Conservation (phyloP, 164 flowering plant genomes). For the Cinnamomum chago region DNA sequence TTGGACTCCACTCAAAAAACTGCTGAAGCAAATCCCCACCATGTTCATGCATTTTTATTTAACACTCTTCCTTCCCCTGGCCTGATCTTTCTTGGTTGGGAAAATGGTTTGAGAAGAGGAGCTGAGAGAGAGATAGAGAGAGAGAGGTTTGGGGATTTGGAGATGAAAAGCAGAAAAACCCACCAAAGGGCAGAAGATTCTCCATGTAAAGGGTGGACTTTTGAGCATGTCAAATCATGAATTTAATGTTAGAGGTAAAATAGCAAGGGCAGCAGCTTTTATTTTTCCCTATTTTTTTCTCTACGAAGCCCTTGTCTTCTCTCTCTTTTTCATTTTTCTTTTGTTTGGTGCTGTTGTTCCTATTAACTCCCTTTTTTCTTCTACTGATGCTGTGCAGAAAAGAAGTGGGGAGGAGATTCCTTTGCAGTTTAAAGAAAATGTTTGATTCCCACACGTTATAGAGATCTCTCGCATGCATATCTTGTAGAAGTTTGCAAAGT, state of each 20-base stretch:
- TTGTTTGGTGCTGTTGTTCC: constrained; percentile 22
- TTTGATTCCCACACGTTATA: constrained; percentile 22
- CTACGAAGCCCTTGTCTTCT: not conserved
- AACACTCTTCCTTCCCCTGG: constrained; percentile 5
- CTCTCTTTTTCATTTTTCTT: not conserved
- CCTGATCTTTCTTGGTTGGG: constrained; percentile 1
- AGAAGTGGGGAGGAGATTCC: constrained; percentile 20
- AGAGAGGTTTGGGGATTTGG: not conserved
- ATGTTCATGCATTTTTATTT: constrained; percentile 2
- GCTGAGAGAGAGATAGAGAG: not conserved
- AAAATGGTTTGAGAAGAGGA: constrained; percentile 3
- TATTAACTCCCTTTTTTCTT: constrained; percentile 14
- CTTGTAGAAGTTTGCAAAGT: constrained; percentile 13
- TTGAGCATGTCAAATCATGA: constrained; percentile 33
- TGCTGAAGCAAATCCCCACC: constrained; percentile 5
- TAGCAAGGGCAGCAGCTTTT: constrained; percentile 26
- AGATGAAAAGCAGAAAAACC: not conserved
- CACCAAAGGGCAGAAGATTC: constrained; percentile 18
- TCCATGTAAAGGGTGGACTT: constrained; percentile 30
- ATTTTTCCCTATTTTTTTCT: not conserved
- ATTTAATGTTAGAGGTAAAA: constrained; percentile 24
- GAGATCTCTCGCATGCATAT: constrained; percentile 12
- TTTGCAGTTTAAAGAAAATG: constrained; percentile 21
- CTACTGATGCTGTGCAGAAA: constrained; percentile 15
- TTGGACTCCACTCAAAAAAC: constrained; percentile 14